Base-by-base conservation (phyloP, 768 basidiomycete species). In the Boletus huronensis region DNA sequence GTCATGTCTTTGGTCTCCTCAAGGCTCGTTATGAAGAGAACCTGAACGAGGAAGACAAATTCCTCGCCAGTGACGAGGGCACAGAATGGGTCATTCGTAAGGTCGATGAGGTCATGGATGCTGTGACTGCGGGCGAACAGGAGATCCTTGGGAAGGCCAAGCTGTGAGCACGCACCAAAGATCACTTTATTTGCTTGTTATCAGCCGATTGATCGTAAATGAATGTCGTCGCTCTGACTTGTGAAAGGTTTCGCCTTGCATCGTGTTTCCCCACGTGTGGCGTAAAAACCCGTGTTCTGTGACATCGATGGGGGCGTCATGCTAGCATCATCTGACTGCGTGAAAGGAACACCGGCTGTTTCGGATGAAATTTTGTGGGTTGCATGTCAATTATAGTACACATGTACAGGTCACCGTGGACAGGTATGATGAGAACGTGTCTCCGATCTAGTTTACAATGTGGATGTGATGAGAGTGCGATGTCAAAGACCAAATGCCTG, bases 1-100 rank as follows among this genome's bases (percentile, higher is more conserved):
- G 90, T 69, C 93, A 96, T 69, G 86, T 89, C 46, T 93, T 91
- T 70, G 93, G 93, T 13, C 79, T 96, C 61, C 83, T 93, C 66
- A 96, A 94, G 71, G 89, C 90, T 21, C 85, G 87, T 52, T 65
- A 79, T 45, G 75, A 76, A 43, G 79, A 81, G 49, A 78, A 79
- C 34, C 75, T 82, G 59, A 84, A 73, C 60, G 79, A 81, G 61
- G 89, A 88, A 70, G 90, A 92, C 68, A 77, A 73, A 54, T 95
- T 87, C 86, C 80, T 95, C 38, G 78, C 88, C 23, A 88, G 81
- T 56, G 92, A 93, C 66, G 88, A 93, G 70, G 93, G 93, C 32
- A 82, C 88, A 19, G 88, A 88, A 73, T 95, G 93, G 93, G 85
- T 94, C 48, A 76, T 94, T 64, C 84, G 86, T 64, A 87, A 82